Evolutionary conservation across 177 flowering plant species (phyloP), one percentile per base, ranked within the genome.

Genomic region (Vitis hybrid): DNA sequence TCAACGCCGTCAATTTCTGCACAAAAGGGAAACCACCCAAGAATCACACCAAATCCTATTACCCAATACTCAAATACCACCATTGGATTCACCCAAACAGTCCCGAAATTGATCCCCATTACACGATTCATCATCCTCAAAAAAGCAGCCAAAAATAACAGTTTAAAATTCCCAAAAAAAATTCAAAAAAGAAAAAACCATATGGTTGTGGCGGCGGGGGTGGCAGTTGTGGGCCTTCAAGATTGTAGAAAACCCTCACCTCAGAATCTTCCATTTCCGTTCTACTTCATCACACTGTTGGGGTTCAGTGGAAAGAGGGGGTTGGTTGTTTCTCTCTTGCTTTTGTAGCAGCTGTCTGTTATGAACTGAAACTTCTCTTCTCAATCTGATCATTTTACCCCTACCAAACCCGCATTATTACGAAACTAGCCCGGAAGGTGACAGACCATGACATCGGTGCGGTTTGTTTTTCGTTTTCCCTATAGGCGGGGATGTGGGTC

Each of bases 1-100:
- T 90, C 86, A 90, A 79, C n/a, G 90, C 93, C 75, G 63, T 81
- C 78, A 90, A 68, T 87, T 87, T 88, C 96, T 92, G 73, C 70
- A 72, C 52, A 64, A 63, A 73, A 71, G 61, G 15, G 9, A 58
- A 64, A 61, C 18, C 63, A 46, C 61, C 1, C 54, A 20, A 21
- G 2, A 63, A 64, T 32, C 15, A 17, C 55, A 55, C 9, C 41
- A 49, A 64, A 30, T 63, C 4, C 27, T 61, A 50, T 5, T 12
- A 50, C 30, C 48, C 56, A 35, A 66, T 24, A 51, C 59, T 18
- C 9, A n/a, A 11, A 6, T 2, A 62, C 41, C 58, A 63, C 60
- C 32, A 64, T 55, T 46, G 67, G 62, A 61, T 46, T 17, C 41
- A 54, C 10, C 57, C 54, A 32, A 18, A 63, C 53, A 55, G 51